Percentiles rank a stretch among this genome's conserved stretches.
phyloP scores from a whole-genome alignment of 768 basidiomycete species.

The Fibroporia radiculosa region DNA sequence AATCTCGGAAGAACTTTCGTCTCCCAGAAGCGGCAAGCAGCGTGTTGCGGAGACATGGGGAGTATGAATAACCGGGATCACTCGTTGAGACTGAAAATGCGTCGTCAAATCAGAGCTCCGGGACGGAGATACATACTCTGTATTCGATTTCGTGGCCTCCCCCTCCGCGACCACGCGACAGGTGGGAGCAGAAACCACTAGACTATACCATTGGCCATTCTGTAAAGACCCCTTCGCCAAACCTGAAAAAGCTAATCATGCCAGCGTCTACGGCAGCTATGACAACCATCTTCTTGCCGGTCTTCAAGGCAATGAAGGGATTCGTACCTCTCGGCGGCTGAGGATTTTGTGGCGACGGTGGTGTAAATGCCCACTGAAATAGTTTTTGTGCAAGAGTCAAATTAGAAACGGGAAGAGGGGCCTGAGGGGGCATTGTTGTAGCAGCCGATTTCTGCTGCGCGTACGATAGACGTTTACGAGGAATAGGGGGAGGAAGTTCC shows the following conservation, averaged over 20 bases:
- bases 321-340: slow-evolving; percentile 37
- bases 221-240: slow-evolving; percentile 78
- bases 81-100: too few species aligned
- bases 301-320: slow-evolving; percentile 75
- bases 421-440: background rate
- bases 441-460: slow-evolving; percentile 15
- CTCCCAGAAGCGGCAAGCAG: too few species aligned
- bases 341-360: background rate
- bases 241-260: slow-evolving; percentile 81
- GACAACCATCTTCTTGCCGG: slow-evolving; percentile 76
- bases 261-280: slow-evolving; percentile 88
- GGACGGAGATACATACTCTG: too few species aligned
- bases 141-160: too few species aligned
- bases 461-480: slow-evolving; percentile 31
- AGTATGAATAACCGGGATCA: too few species aligned
- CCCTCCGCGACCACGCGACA: too few species aligned
- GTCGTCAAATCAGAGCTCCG: too few species aligned
- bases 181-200: too few species aligned
- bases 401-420: background rate
- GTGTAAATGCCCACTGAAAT: slow-evolving; percentile 19
- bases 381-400: slow-evolving; percentile 7
- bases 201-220: slow-evolving; percentile 63
- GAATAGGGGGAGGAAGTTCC: slow-evolving; percentile 50
- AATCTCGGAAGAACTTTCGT: too few species aligned
- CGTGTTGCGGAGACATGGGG: too few species aligned